These are phyloP conservation scores for Podospora sp. DNA, from an alignment of 495 filamentous ascomycete genomes.

Conservation along the genomic window DNA sequence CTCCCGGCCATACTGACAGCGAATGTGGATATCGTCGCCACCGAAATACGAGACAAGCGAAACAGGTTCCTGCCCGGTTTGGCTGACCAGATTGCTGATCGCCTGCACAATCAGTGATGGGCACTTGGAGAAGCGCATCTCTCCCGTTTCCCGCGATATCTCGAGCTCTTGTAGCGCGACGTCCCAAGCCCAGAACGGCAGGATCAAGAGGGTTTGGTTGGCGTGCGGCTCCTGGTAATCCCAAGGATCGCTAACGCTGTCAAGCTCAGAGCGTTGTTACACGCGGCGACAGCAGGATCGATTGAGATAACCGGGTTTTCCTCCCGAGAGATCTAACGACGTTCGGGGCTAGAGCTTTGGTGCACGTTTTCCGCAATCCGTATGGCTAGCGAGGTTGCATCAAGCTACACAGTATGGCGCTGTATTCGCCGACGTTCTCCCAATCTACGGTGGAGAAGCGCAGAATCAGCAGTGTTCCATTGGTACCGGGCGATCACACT, in stretches of 20 bases:
- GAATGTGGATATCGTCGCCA: neutral
- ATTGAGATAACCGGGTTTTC: neutral
- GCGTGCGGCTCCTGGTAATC: neutral
- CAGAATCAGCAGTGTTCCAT: neutral
- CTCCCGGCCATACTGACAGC: neutral
- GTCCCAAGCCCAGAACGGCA: neutral
- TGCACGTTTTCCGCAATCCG: neutral
- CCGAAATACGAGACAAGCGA: conserved; percentile 17
- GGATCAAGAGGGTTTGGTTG: neutral
- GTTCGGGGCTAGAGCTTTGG: neutral
- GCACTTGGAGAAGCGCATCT: neutral
- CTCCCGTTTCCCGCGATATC: neutral
- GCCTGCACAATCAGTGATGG: neutral
- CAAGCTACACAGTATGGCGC: neutral
- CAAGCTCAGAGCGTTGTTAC: neutral
- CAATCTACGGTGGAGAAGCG: neutral
- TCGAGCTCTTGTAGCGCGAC: neutral
- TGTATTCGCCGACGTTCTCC: neutral
- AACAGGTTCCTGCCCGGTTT: neutral
- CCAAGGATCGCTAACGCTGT: neutral
- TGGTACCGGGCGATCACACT: neutral
- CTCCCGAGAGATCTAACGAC: neutral
- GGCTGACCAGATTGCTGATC: neutral
- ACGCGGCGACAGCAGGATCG: neutral
- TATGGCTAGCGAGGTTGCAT: neutral